phyloP scores from a whole-genome alignment of 805 yeast species.

The Maudiozyma saulgeensis region DNA sequence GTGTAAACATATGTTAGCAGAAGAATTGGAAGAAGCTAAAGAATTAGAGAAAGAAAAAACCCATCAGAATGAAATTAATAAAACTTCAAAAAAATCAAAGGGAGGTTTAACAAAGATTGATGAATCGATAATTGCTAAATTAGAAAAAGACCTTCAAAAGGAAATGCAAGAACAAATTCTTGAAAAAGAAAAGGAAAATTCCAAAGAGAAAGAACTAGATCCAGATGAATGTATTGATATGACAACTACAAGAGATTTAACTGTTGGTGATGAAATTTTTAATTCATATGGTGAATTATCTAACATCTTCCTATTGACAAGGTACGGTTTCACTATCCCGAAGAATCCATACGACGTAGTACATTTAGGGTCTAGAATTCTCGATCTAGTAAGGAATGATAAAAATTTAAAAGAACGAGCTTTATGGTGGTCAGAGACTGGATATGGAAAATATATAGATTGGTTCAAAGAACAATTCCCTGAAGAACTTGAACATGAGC shows the following conservation, averaged over 20 bases:
- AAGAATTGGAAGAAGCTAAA: conserved; percentile 10
- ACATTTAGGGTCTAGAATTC: conserved; percentile 36
- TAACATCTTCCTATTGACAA: conserved; percentile 55
- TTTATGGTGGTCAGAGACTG: conserved; percentile 20
- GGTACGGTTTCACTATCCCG: conserved; percentile 66
- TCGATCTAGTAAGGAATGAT: conserved; percentile 8
- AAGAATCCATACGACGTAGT: conserved; percentile 49
- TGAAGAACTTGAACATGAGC: conserved; percentile 12
- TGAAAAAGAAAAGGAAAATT: conserved; percentile 12
- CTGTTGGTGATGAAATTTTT: conserved; percentile 51
- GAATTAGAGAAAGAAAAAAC: conserved; percentile 8
- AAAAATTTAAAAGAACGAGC: conserved; percentile 8
- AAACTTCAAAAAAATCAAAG: conserved; percentile 9
- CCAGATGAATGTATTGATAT: conserved; percentile 63
- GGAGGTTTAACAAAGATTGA: conserved; percentile 60
- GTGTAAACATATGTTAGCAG: conserved; percentile 33
- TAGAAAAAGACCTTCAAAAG: neutral
- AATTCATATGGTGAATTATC: conserved; percentile 75
- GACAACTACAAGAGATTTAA: conserved; percentile 36
- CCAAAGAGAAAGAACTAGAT: conserved; percentile 6
- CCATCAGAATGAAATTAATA: neutral
- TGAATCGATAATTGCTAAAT: conserved; percentile 26
- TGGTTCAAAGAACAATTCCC: conserved; percentile 12
- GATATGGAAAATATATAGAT: conserved; percentile 8
- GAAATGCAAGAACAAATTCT: conserved; percentile 5